Base-by-base conservation (phyloP, 306 rosid genomes). In the Acacia confusa region DNA sequence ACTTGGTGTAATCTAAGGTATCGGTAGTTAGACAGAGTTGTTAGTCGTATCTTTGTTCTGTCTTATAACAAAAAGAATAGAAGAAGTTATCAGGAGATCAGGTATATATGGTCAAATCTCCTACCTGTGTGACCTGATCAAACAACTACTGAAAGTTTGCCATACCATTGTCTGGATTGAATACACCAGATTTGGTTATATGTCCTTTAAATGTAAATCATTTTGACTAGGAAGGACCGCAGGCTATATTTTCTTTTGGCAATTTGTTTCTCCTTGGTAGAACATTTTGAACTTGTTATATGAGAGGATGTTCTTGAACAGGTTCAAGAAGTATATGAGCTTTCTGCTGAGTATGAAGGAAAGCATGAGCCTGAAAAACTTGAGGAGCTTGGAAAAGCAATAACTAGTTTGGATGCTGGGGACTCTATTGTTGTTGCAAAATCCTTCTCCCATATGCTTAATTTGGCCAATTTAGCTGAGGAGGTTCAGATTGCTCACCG, bases 381-480 rank as follows among this genome's bases (percentile, higher is more conserved):
- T 3, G 91, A 94, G 77, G 92, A 93, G 65, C 95, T 96, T 22
- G 99, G 99, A 79, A 93, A 60, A 60, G 86, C 90, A 78, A 73
- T 96, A 73, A 93, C 97, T 27, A 91, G 97, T 86, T 91, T 96
- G 85, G 97, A 96, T 78, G 97, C 99, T 7, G 99, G 99, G 74
- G 98, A 96, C 80, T 96, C 97, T 45, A 96, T 96, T 78, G 97
- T 96, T 70, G 83, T 96, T 63, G 93, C 98, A 7, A 96, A 96
- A 80, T 87, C 99, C 80, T 96, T 96, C 78, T 79, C 98, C 28
- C 98, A 96, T 80, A 96, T 96, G 99, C 99, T 96, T 90, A 96
- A 91, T 90, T 87, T 96, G 85, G 99, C 99, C 76, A 96, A 96
- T 92, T 91, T 96, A 86, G 99, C 99, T 15, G 99, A 95, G 91